phyloP scores from a whole-genome alignment of 2,329 filamentous ascomycete genomes.

The Trichoderma sp. region DNA sequence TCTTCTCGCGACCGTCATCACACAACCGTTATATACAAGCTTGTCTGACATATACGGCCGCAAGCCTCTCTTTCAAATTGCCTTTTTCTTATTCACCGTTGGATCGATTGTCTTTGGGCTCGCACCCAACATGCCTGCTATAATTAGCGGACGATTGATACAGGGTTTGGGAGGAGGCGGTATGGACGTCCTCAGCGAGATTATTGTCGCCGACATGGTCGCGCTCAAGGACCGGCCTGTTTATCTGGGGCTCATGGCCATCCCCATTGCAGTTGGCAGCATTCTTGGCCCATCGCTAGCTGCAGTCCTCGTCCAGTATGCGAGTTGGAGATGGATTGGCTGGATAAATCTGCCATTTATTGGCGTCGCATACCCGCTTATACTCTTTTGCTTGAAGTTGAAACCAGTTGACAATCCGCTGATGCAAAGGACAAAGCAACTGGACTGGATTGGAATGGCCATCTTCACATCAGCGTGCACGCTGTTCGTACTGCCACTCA shows the following conservation, averaged over 20 bases:
- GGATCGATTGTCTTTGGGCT: slow-evolving; percentile 47
- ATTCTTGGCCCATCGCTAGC: slow-evolving; percentile 37
- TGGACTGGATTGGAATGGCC: background rate
- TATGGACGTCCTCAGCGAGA: slow-evolving; percentile 38
- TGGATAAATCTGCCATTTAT: slow-evolving; percentile 42
- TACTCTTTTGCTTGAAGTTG: slow-evolving; percentile 38
- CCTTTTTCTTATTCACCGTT: slow-evolving; percentile 42
- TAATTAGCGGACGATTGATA: slow-evolving; percentile 41
- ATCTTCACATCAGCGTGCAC: background rate
- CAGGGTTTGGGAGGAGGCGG: slow-evolving; percentile 43
- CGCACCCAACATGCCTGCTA: slow-evolving; percentile 36
- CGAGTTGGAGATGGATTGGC: slow-evolving; percentile 41
- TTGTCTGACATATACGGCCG: slow-evolving; percentile 43
- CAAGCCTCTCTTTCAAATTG: slow-evolving; percentile 38
- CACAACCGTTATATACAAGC: slow-evolving; percentile 52
- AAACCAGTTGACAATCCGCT: background rate
- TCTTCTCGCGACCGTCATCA: slow-evolving; percentile 65
- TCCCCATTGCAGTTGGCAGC: slow-evolving; percentile 34
- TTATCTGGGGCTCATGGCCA: slow-evolving; percentile 36
- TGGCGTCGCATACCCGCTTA: slow-evolving; percentile 31
- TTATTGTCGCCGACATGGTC: slow-evolving; percentile 43
- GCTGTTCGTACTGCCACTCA: background rate
- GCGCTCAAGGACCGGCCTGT: slow-evolving; percentile 39
- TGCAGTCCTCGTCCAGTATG: slow-evolving; percentile 34
- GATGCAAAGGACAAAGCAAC: background rate